phyloP scores from a whole-genome alignment of 768 basidiomycete species.

The Calocybe indica region DNA sequence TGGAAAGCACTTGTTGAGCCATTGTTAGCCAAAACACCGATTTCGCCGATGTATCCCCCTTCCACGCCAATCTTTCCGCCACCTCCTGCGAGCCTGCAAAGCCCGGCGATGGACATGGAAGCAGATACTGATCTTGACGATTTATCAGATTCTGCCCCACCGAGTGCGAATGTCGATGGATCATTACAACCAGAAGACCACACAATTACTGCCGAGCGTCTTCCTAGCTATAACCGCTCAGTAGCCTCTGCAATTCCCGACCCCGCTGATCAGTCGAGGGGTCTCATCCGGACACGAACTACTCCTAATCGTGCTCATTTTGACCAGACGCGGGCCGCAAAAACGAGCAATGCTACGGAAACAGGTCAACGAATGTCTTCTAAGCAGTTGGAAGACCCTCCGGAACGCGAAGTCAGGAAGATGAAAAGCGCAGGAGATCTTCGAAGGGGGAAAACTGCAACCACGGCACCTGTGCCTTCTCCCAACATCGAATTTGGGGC shows the following conservation, averaged over 20 bases:
- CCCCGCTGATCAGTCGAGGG: constrained; percentile 13
- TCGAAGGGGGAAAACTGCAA: constrained; percentile 36
- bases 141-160: constrained; percentile 43
- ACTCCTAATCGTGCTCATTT: constrained; percentile 61
- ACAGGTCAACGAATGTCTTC: constrained; percentile 13
- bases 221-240: constrained; percentile 44
- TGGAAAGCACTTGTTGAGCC: constrained; percentile 90
- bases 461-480: constrained; percentile 17
- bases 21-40: constrained; percentile 58
- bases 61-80: constrained; percentile 57
- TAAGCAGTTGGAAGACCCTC: constrained; percentile 34
- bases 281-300: constrained; percentile 67
- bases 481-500: constrained; percentile 1
- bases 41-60: constrained; percentile 58
- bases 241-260: constrained; percentile 17
- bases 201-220: constrained; percentile 64
- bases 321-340: constrained; percentile 34
- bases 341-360: constrained; percentile 18
- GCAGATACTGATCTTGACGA: constrained; percentile 51
- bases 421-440: constrained; percentile 89
- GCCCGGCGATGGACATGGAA: constrained; percentile 33
- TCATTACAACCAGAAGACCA: constrained; percentile 43
- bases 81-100: constrained; percentile 37
- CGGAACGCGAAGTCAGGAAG: constrained; percentile 62
- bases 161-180: constrained; percentile 35